These are phyloP conservation scores for Pythium guiyangense DNA, from an alignment of 352 stramenopile genomes.

Conservation along the genomic window DNA sequence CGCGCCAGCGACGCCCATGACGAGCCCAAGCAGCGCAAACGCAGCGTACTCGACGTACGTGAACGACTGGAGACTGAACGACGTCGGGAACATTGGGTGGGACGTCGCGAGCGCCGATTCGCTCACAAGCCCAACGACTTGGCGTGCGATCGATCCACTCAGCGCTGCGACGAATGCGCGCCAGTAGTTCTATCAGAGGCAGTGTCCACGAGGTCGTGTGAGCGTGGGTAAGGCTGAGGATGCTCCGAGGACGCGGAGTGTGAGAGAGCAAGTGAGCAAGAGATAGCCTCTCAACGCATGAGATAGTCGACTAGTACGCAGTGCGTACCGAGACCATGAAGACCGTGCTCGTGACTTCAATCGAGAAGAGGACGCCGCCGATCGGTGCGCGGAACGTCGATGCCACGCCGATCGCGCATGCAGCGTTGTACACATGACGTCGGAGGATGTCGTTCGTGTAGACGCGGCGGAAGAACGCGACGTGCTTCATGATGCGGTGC, in stretches of 20 bases:
- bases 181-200: constrained; percentile 49
- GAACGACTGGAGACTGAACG: constrained; percentile 38
- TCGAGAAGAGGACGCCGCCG: constrained; percentile 87
- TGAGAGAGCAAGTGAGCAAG: too few relatives aligned
- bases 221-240: neutral
- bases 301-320: neutral
- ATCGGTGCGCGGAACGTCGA: constrained; percentile 88
- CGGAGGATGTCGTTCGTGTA: constrained; percentile 59
- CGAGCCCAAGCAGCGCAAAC: constrained; percentile 39
- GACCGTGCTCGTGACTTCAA: constrained; percentile 83
- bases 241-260: too few relatives aligned
- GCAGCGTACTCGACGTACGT: constrained; percentile 39
- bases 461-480: constrained; percentile 62
- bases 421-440: constrained; percentile 83
- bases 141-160: constrained; percentile 41
- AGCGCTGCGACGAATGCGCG: constrained; percentile 55
- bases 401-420: constrained; percentile 85
- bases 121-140: constrained; percentile 34
- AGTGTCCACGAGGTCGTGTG: neutral
- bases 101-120: constrained; percentile 35
- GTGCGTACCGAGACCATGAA: constrained; percentile 53
- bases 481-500: constrained; percentile 77
- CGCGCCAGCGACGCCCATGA: constrained; percentile 44
- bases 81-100: constrained; percentile 45
- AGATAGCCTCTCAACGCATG: neutral